Percentiles rank a stretch among this genome's conserved stretches.
These are phyloP conservation scores for Russula olivacea DNA, from an alignment of 768 basidiomycete species.

Conservation along the genomic window DNA sequence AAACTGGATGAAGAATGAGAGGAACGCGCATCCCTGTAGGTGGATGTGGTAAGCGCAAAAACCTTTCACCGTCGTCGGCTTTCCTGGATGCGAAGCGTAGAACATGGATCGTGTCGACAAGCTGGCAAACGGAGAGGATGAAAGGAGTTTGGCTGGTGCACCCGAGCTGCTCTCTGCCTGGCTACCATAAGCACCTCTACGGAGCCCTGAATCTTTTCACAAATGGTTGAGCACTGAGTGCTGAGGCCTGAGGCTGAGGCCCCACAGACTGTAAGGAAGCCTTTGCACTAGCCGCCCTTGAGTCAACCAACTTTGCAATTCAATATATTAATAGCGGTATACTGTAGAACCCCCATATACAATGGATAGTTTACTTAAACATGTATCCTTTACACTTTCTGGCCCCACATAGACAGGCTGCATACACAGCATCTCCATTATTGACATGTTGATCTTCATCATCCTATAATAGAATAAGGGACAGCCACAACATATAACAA, in stretches of 20 bases:
- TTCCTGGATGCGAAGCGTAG: no score
- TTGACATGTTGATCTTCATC: constrained; percentile 8
- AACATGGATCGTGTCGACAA: no score
- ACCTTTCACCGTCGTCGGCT: no score
- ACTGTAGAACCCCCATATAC: neutral
- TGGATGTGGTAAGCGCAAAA: no score
- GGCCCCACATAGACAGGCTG: constrained; percentile 47
- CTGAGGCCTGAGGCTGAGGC: neutral
- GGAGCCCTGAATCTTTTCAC: neutral
- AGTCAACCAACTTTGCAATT: no score
- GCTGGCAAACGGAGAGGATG: no score
- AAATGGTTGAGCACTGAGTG: neutral
- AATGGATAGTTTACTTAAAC: constrained; percentile 22
- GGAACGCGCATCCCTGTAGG: no score
- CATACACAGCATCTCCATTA: constrained; percentile 40
- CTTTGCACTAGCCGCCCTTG: no score
- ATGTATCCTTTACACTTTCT: constrained; percentile 43
- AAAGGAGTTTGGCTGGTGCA: no score
- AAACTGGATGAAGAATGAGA: no score
- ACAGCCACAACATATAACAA: neutral
- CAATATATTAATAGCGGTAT: neutral
- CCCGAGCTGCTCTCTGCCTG: no score
- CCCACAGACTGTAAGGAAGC: neutral
- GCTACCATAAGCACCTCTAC: no score
- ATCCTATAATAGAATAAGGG: constrained; percentile 1